phyloP scores from a whole-genome alignment of 1,284 basidiomycete species.

The Caloboletus firmus region DNA sequence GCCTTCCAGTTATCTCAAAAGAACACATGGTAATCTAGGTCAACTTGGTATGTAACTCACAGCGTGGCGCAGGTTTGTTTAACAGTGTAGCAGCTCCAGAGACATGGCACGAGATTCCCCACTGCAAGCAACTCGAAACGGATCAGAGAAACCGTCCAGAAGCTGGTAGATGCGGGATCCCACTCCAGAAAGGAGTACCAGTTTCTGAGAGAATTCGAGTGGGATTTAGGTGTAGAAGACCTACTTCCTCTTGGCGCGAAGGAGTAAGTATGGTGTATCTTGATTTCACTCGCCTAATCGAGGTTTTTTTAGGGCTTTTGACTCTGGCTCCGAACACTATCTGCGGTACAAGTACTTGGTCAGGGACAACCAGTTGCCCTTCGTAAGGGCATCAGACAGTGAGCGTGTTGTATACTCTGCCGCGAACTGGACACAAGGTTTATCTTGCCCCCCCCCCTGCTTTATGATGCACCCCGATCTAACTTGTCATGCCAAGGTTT shows the following conservation, averaged over 20 bases:
- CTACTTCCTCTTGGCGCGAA: conserved; percentile 69
- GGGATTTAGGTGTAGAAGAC: conserved; percentile 57
- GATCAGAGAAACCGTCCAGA: conserved; percentile 53
- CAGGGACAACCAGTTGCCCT: conserved; percentile 49
- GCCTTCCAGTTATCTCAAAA: not conserved
- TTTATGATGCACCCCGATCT: not conserved
- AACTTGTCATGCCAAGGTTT: conserved; percentile 47
- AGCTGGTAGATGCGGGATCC: conserved; percentile 47
- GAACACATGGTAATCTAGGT: conserved; percentile 39
- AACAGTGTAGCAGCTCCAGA: conserved; percentile 60
- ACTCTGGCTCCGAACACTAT: conserved; percentile 50
- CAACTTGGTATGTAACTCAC: conserved; percentile 52
- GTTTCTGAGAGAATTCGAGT: conserved; percentile 65
- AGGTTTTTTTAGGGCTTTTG: conserved; percentile 43
- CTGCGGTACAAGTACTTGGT: conserved; percentile 53
- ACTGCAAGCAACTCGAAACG: conserved; percentile 49
- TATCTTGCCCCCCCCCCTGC: not conserved
- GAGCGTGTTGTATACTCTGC: conserved; percentile 68
- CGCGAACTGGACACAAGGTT: conserved; percentile 70
- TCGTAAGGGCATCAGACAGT: conserved; percentile 63
- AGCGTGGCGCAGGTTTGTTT: not conserved
- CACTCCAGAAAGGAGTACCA: conserved; percentile 50
- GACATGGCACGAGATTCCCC: conserved; percentile 82
- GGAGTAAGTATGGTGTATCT: conserved; percentile 50
- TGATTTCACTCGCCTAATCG: not conserved